Evolutionary conservation across 2,329 filamentous ascomycete genomes (phyloP).

Genomic region (Penicillium hordei): DNA sequence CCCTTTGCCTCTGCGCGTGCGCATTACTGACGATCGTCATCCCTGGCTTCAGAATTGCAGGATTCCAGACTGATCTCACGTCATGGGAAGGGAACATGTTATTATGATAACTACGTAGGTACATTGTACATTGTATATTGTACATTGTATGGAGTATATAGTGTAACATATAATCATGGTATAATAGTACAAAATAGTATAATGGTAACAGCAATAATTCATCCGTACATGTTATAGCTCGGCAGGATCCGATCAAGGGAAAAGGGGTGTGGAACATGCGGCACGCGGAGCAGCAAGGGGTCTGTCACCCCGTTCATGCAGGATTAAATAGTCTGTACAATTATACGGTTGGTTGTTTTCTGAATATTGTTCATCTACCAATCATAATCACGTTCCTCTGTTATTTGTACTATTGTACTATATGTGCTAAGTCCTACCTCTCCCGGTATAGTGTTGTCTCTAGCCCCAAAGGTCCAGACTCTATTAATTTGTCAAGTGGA

Average conservation of each 20-base stretch:
- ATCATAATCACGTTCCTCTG: not conserved
- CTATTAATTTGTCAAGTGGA: not conserved
- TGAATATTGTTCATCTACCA: not conserved
- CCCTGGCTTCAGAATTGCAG: slow-evolving; percentile 22
- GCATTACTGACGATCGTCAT: slow-evolving; percentile 21
- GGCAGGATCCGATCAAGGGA: slow-evolving; percentile 7
- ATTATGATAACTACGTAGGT: not conserved
- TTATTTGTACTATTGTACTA: not conserved
- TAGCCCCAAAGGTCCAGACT: not conserved
- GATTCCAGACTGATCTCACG: slow-evolving; percentile 15
- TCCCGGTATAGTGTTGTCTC: not conserved
- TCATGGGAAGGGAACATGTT: slow-evolving; percentile 2
- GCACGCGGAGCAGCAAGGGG: slow-evolving; percentile 37
- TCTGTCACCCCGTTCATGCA: slow-evolving; percentile 28
- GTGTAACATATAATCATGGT: not conserved
- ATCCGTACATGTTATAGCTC: slow-evolving; percentile 1
- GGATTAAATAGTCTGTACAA: slow-evolving; percentile 21
- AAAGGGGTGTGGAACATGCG: slow-evolving; percentile 31
- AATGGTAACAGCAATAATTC: not conserved
- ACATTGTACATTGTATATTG: too few species aligned
- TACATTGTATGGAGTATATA: too few species aligned
- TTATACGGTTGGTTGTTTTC: slow-evolving; percentile 2
- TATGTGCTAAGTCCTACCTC: slow-evolving; percentile 2
- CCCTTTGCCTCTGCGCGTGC: slow-evolving; percentile 15
- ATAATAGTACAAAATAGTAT: not conserved